Conservation (phyloP, 768 basidiomycete genomes). For the Tulasnella calospora region DNA sequence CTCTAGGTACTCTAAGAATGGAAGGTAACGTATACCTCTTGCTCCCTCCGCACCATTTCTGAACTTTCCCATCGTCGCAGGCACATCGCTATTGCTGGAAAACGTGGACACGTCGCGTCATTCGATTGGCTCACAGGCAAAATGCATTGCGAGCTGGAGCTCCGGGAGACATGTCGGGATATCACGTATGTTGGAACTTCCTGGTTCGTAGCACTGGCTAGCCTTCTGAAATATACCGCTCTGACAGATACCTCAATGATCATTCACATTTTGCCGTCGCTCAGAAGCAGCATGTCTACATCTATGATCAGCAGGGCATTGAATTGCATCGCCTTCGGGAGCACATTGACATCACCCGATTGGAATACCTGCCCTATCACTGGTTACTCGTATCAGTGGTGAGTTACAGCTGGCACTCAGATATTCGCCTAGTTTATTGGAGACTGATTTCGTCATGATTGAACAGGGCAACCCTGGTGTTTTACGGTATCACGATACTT, state of each 20-base stretch:
- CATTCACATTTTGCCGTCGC: conserved; percentile 92
- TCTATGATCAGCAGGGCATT: conserved; percentile 90
- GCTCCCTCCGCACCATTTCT: background rate
- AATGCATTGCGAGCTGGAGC: conserved; percentile 79
- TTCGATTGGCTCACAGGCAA: conserved; percentile 91
- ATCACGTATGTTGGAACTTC: conserved; percentile 60
- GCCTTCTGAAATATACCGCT: conserved; percentile 18
- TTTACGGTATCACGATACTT: conserved; percentile 95
- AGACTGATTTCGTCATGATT: background rate
- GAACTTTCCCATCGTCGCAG: conserved; percentile 39
- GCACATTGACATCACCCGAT: conserved; percentile 81
- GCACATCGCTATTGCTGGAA: conserved; percentile 80
- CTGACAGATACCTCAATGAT: conserved; percentile 76
- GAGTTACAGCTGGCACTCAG: conserved; percentile 35
- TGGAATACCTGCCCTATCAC: conserved; percentile 93
- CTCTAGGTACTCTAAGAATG: conserved; percentile 83
- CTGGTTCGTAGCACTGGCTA: background rate
- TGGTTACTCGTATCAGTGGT: conserved; percentile 86
- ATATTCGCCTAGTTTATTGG: conserved; percentile 1
- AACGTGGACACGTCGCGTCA: conserved; percentile 79
- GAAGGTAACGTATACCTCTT: conserved; percentile 50
- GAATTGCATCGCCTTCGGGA: conserved; percentile 81
- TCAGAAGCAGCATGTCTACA: conserved; percentile 92
- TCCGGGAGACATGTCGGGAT: conserved; percentile 86
- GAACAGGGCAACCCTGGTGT: conserved; percentile 78